Base-by-base conservation (phyloP, 345 rosid genomes). In the Hypericum perforatum region DNA sequence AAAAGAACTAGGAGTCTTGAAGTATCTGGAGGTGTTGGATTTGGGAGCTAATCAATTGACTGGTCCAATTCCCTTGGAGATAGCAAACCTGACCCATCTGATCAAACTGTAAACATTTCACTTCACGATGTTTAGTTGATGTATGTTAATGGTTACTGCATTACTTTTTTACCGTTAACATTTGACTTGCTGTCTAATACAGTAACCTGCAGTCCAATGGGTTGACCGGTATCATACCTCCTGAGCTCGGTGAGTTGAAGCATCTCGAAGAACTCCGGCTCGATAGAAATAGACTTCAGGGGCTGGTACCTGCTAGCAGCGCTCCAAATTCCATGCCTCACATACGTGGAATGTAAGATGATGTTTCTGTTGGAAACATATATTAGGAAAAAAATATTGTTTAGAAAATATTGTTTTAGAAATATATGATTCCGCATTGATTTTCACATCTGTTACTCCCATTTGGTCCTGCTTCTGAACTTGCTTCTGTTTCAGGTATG, bases 11-110 rank as follows among this genome's bases (percentile, higher is more conserved):
- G 95, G 97, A 41, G 67, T 69, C 78, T 67, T 89, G 83, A 80
- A 82, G 69, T 63, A 65, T 61, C 89, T 94, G 43, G 64, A 64
- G 76, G 70, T 70, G 58, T 78, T 92, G 85, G 97, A 92, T 74
- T 83, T 92, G 78, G 97, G 98, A 68, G 76, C 54, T 68, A 92
- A 92, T 75, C 84, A 71, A 59, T 52, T 92, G 9, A 75, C 76
- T 14, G 98, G 98, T 63, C 85, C 76, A 14, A 83, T 88, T 59
- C 98, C 98, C 46, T 71, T 80, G 3, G 98, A 88, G 74, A 55
- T 92, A 10, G 98, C 88, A 53, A 80, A 77, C 49, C 64, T 87
- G 58, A 61, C 80, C 52, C 76, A 69, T 66, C 52, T 80, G 49
- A 53, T 37, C 38, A 78, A 52, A 65, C 70, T 92, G 98, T 92